Base-by-base conservation (phyloP, 2,329 filamentous ascomycete genomes). In the Aspergillus viridinutans region DNA sequence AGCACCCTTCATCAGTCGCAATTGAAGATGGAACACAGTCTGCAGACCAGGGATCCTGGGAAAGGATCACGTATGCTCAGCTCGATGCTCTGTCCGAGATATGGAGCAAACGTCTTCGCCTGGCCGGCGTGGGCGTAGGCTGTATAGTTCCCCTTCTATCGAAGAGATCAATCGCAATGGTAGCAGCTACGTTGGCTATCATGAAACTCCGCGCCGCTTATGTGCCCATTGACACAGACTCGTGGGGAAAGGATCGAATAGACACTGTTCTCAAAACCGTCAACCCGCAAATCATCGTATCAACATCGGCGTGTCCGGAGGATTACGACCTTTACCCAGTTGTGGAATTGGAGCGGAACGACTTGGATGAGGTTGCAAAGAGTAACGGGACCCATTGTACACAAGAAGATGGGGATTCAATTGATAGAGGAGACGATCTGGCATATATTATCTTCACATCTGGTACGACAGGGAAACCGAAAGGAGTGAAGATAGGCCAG, bases 371-470 rank as follows among this genome's bases (percentile, higher is more conserved):
- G 28, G 12, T 4, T 29, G 28, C 10, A 12, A 29, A 9, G 10
- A 29, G 28, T 29, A 29, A 29, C 28, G 28, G 28, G 10, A 29
- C 28, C 10, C 28, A 29, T 12, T 29, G 28, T 20, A 42, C 17
- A 42, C 38, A 3, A n/a, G 9, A 2, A 7, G 3, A 42, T 42
- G 17, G 7, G 8, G 17, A 20, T 20, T 7, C 2, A 7, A 8
- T n/a, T 7, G 38, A 42, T 42, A 17, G 38, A 17, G 38, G 38
- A 7, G 17, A 42, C 8, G 38, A 42, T 20, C 38, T 42, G 47
- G 50, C 43, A 1, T 57, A 29, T 35, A 29, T 43, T 8, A 25
- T 53, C 12, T 57, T 53, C 43, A 57, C 55, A 5, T 57, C 55
- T 20, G 55, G 55, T 10, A 53, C 29, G 6, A 57, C 55, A 9